Conservation (phyloP, 2,329 filamentous ascomycete species). For the Alternaria angustiovoidea region DNA sequence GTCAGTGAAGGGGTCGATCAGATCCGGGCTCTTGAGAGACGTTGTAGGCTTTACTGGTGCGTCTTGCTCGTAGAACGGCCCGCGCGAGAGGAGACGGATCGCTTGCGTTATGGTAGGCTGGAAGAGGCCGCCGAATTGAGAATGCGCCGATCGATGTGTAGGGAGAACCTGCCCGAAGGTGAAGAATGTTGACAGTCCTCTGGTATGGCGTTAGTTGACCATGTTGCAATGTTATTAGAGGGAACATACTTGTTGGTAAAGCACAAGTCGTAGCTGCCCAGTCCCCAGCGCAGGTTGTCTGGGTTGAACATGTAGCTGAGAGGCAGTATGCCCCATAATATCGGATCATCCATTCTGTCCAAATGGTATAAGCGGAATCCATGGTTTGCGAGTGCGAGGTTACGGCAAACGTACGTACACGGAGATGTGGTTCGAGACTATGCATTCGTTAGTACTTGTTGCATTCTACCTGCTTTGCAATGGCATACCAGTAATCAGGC, state of each 20-base stretch:
- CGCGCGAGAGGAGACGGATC: conserved; percentile 78
- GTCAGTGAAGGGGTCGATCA: conserved; percentile 64
- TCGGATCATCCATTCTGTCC: conserved; percentile 85
- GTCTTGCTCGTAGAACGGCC: conserved; percentile 54
- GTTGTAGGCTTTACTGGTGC: conserved; percentile 32
- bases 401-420: conserved; percentile 70
- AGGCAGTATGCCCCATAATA: conserved; percentile 92
- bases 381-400: conserved; percentile 7
- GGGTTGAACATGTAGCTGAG: conserved; percentile 74
- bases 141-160: conserved; percentile 82
- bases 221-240: too few species aligned
- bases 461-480: not conserved
- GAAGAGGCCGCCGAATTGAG: conserved; percentile 81
- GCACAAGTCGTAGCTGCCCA: conserved; percentile 95
- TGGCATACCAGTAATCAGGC: conserved; percentile 79
- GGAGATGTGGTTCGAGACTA: conserved; percentile 88
- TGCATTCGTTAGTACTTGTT: conserved; percentile 21
- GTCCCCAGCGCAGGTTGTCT: conserved; percentile 81
- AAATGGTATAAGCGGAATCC: conserved; percentile 22
- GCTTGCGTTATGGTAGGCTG: conserved; percentile 89
- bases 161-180: conserved; percentile 88
- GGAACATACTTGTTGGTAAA: conserved; percentile 78
- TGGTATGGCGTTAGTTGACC: conserved; percentile 49
- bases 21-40: conserved; percentile 40
- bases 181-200: conserved; percentile 80